Percentiles rank a stretch among this genome's conserved stretches.
phyloP scores from a whole-genome alignment of 495 filamentous ascomycete genomes.

The Penicillium verhagenii region DNA sequence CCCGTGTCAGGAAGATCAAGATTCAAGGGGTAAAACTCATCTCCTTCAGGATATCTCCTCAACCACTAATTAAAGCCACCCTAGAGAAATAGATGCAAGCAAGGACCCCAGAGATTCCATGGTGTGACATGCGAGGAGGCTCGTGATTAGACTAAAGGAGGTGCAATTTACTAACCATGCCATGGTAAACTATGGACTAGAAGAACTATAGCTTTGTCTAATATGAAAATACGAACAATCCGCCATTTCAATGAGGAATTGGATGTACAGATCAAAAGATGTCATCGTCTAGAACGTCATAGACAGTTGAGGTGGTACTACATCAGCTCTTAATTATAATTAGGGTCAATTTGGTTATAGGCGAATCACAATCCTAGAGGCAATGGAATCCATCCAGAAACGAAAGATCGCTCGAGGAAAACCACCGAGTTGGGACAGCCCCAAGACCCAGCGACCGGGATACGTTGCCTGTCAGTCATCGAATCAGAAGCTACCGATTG shows the following conservation, averaged over 20 bases:
- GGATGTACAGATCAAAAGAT: slow-evolving; percentile 3
- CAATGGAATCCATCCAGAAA: slow-evolving; percentile 12
- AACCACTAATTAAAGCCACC: slow-evolving; percentile 8
- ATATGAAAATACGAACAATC: not conserved
- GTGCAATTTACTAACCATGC: not conserved
- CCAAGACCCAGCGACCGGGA: slow-evolving; percentile 36
- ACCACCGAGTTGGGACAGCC: slow-evolving; percentile 34
- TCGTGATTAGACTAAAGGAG: not conserved
- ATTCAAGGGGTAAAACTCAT: slow-evolving; percentile 19
- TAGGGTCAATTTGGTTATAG: not conserved
- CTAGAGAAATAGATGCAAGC: slow-evolving; percentile 38
- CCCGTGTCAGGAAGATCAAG: slow-evolving; percentile 17
- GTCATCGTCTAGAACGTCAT: slow-evolving; percentile 1
- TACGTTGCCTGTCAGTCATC: slow-evolving; percentile 36
- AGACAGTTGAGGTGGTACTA: no score
- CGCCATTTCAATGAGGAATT: not conserved
- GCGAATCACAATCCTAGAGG: slow-evolving; percentile 5
- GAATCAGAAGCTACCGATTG: slow-evolving; percentile 15
- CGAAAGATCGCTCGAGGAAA: slow-evolving; percentile 34
- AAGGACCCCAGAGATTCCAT: slow-evolving; percentile 33
- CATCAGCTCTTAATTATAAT: no score
- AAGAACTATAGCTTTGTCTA: not conserved
- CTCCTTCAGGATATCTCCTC: not conserved
- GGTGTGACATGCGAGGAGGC: slow-evolving; percentile 34
- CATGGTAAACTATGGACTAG: no score